phyloP scores from a whole-genome alignment of 2,329 filamentous ascomycete species.

The Aspergillus candidus region DNA sequence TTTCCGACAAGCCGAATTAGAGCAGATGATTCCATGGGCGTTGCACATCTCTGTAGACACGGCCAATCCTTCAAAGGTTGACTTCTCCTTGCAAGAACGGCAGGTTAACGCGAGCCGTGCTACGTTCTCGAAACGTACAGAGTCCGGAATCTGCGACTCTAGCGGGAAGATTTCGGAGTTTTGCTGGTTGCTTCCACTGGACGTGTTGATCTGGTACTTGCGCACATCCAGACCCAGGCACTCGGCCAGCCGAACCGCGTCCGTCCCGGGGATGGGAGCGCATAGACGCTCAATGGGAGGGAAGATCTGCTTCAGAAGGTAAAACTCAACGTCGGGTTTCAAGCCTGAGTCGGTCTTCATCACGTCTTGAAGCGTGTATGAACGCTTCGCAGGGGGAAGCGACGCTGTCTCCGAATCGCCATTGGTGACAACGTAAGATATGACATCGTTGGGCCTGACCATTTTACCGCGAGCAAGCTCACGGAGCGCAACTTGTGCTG shows the following conservation, averaged over 20 bases:
- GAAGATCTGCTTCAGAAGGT: slow-evolving; percentile 96
- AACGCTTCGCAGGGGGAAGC: slow-evolving; percentile 71
- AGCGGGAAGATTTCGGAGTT: slow-evolving; percentile 77
- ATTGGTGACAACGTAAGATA: slow-evolving; percentile 84
- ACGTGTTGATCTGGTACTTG: slow-evolving; percentile 71
- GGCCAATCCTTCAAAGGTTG: slow-evolving; percentile 70
- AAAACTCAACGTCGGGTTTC: slow-evolving; percentile 91
- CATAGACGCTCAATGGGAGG: slow-evolving; percentile 96
- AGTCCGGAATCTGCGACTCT: slow-evolving; percentile 89
- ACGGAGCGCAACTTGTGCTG: slow-evolving; percentile 88
- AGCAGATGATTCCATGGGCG: slow-evolving; percentile 69
- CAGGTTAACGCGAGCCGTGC: slow-evolving; percentile 71
- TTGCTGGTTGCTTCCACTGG: slow-evolving; percentile 46
- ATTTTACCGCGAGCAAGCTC: slow-evolving; percentile 81
- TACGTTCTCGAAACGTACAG: slow-evolving; percentile 79
- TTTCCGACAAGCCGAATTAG: slow-evolving; percentile 55
- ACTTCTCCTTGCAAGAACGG: slow-evolving; percentile 66
- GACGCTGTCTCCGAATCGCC: slow-evolving; percentile 57
- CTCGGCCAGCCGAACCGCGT: slow-evolving; percentile 81
- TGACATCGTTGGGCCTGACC: slow-evolving; percentile 89
- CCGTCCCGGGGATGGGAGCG: slow-evolving; percentile 89
- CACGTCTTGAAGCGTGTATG: slow-evolving; percentile 79
- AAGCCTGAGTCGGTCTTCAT: slow-evolving; percentile 69
- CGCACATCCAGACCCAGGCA: slow-evolving; percentile 86
- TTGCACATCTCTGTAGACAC: slow-evolving; percentile 56